Evolutionary conservation across 225 moss, liverwort and hornwort species (phyloP).

Genomic region (Pleurozium schreberi): DNA sequence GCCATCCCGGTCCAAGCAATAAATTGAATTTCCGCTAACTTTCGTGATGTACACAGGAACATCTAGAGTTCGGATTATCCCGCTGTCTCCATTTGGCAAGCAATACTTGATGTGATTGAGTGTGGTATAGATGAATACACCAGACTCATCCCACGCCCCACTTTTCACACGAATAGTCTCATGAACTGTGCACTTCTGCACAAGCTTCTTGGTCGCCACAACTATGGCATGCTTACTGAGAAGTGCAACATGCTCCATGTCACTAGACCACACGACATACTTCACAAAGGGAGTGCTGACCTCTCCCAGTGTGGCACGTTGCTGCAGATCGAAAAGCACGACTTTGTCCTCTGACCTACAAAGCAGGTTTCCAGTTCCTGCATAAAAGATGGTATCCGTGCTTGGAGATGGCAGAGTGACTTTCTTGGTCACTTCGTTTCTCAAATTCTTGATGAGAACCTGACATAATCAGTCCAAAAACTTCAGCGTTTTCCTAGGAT

Average conservation of each 20-base stretch:
- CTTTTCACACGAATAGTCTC: conserved; percentile 97
- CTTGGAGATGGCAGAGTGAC: conserved; percentile 66
- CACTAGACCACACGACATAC: conserved; percentile 90
- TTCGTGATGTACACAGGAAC: conserved; percentile 94
- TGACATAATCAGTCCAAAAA: conserved; percentile 23
- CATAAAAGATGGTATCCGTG: conserved; percentile 87
- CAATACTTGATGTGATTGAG: conserved; percentile 98
- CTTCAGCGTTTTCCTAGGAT: background rate
- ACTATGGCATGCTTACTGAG: conserved; percentile 95
- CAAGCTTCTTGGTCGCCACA: conserved; percentile 84
- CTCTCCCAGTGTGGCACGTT: conserved; percentile 71
- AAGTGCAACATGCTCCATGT: conserved; percentile 90
- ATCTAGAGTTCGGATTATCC: conserved; percentile 85
- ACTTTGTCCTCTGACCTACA: conserved; percentile 95
- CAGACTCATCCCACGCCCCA: conserved; percentile 98
- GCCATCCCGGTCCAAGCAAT: conserved; percentile 92
- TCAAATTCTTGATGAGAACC: conserved; percentile 85
- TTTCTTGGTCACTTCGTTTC: conserved; percentile 93
- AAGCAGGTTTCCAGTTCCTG: conserved; percentile 84
- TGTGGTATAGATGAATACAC: conserved; percentile 90
- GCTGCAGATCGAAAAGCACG: conserved; percentile 89
- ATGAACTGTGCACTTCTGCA: conserved; percentile 91
- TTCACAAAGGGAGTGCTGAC: conserved; percentile 85
- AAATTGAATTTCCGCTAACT: conserved; percentile 63
- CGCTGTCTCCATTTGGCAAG: conserved; percentile 91